Base-by-base conservation (phyloP, 1,284 basidiomycete genomes). In the Puccinia polysora region DNA sequence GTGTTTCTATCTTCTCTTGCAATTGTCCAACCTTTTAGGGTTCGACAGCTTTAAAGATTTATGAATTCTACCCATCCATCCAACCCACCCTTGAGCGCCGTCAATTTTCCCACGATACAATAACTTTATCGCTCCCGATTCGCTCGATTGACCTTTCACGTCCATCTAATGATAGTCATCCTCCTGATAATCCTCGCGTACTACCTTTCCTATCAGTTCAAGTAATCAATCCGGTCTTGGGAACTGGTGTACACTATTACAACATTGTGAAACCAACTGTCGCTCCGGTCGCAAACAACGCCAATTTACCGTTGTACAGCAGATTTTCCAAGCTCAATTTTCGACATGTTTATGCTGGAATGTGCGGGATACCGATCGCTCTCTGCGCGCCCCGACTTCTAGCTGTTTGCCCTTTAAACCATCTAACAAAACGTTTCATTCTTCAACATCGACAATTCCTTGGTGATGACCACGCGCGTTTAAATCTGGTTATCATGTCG, bases 1-100 rank as follows among this genome's bases (percentile, higher is more conserved):
- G 7, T 62, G 23, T 28, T 40, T 20, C 10, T 15, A 4, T 18
- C 14, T 12, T 53, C 2, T 58, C 12, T n/a, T 62, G 25, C 47
- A n/a, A 10, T 12, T 52, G 8, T 52, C 14, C 20, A n/a, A 49
- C n/a, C n/a, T n/a, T n/a, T n/a, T n/a, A 65, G 63, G 49, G 63
- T 20, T 65, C 63, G 23, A 38, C 50, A 15, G 18, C 47, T 49
- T 43, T 65, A n/a, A 23, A 49, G 20, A 30, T 49, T 0, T 65
- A 53, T 49, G 63, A 65, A 36, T 65, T 65, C 50, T 63, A 20
- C 60, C 60, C 45, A 63, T 63, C 45, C 60, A 50, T 23, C 49
- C 60, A 18, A 63, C 49, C 30, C 60, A 28, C n/a, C n/a, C n/a
- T n/a, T n/a, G n/a, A n/a, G n/a, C 40, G n/a, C 10, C 10, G 10